Evolutionary conservation across 345 rosid genomes (phyloP), one percentile per base, ranked within the genome.

Genomic region (Arabis hirsuta): DNA sequence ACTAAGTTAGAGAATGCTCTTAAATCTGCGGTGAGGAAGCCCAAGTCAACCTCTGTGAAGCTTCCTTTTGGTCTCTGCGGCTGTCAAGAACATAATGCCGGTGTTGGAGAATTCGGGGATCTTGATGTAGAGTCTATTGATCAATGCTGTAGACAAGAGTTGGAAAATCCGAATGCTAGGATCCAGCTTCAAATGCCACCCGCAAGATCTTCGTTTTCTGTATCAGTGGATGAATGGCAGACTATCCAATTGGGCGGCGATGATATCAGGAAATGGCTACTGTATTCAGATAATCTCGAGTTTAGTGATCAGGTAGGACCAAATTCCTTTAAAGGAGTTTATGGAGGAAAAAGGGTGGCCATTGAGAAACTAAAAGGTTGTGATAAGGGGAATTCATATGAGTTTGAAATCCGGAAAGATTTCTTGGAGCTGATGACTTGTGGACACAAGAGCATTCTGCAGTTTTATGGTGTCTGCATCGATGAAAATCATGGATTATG

Each of bases 361-460:
- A 90, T 91, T n/a, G 96, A 95, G 83, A 95, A 87, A 85, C 87
- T 95, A 70, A 90, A 91, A 86, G 99, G 96, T 26, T 95, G 96
- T 55, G 99, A 90, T 43, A 95, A 95, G 73, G 99, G 99, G 65
- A 87, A 87, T 74, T 79, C 89, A 16, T 88, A 91, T 55, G 88
- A 84, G 70, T 87, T 95, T 73, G 93, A 87, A 71, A 86, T 95
- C 56, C 87, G 90, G 53, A 87, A 74, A 79, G 96, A 91, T 65
- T 84, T 95, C 71, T 82, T 91, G 83, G 96, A 86, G 82, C 84
- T 95, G 57, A 90, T 91, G 97, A 91, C 94, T 36, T 91, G 96
- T 67, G 97, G 96, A 41, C 96, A 91, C 80, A 88, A 69, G 80
- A 95, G 83, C 73, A 81, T 95, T 75, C 80, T 86, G 73, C 97